These are phyloP conservation scores for Colletotrichum sublineola DNA, from an alignment of 2,329 filamentous ascomycete genomes.

Conservation along the genomic window DNA sequence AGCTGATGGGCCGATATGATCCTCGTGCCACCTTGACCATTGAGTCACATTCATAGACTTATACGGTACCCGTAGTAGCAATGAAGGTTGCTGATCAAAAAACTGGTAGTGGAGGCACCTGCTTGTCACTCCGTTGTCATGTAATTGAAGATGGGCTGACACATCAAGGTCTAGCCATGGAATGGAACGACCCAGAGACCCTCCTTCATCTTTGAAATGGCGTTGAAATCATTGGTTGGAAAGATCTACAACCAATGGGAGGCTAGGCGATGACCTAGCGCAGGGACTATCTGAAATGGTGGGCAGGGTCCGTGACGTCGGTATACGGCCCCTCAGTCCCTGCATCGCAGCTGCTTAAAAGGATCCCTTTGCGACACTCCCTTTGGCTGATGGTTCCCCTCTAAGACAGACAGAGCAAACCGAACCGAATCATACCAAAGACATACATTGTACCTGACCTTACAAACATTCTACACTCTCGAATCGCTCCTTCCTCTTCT, in stretches of 20 bases:
- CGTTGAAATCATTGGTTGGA: background rate
- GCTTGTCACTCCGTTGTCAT: constrained; percentile 23
- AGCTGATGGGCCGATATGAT: no score
- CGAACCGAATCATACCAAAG: constrained; percentile 1
- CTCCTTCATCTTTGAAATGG: constrained; percentile 15
- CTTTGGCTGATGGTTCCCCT: background rate
- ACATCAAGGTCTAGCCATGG: constrained; percentile 8
- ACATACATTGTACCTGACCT: background rate
- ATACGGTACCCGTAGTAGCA: no score
- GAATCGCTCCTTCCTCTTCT: background rate
- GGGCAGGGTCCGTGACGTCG: constrained; percentile 37
- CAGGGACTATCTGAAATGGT: constrained; percentile 18
- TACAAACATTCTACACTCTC: background rate
- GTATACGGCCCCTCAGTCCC: constrained; percentile 36
- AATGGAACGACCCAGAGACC: constrained; percentile 12
- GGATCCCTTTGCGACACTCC: constrained; percentile 19
- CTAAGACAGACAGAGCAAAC: constrained; percentile 4
- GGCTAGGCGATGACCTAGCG: constrained; percentile 20
- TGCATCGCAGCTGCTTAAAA: constrained; percentile 38
- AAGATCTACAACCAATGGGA: constrained; percentile 35
- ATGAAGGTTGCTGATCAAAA: constrained; percentile 8
- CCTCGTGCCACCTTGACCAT: background rate
- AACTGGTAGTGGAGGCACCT: background rate
- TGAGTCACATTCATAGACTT: background rate
- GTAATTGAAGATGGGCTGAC: constrained; percentile 34